Evolutionary conservation across 2,329 filamentous ascomycete genomes (phyloP), one percentile per base, ranked within the genome.

Genomic region (Fusarium annulatum): DNA sequence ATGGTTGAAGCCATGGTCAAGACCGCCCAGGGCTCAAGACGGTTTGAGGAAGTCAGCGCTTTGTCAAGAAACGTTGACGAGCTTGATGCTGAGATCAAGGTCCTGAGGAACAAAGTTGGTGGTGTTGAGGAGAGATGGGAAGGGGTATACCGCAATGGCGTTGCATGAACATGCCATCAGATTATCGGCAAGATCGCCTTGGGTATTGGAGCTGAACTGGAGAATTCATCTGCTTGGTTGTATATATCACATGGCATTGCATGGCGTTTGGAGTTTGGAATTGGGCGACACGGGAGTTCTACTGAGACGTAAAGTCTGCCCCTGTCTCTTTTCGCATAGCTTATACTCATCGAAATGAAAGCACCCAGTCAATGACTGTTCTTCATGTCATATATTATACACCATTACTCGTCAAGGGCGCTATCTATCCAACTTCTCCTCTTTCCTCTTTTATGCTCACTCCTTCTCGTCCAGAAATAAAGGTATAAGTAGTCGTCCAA

Each of bases 1-100:
- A 90, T 97, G 83, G 94, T 98, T 0, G 90, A 91, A 42, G 91
- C 94, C 76, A 97, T 97, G 94, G 90, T 97, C 49, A 89, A 89
- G 12, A 90, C 92, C 68, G 94, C 95, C 1, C 92, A 92, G 53
- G 92, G 91, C 46, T 89, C 93, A 16, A 86, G 94, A 34, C 91
- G 94, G 66, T 97, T 97, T 75, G 95, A 97, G 78, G 95, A 98
- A 81, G 93, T 97, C 5, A 89, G 90, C 63, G 94, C 93, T 16
- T 84, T 98, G 64, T 91, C 91, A 8, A 88, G 91, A 65, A 97
- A 97, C 76, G 84, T 94, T 34, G 94, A 96, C 64, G 95, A 97
- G 82, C 82, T 98, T 64, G 93, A 92, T 46, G 86, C 85, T 41
- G 95, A 97, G 84, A 96, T 97, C 72, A 89, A 91, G 70, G 86